A percentile compares a stretch with the other conserved stretches of the same genome.
phyloP scores from a whole-genome alignment of 2,329 filamentous ascomycete species.

The Epichloe coenophiala region DNA sequence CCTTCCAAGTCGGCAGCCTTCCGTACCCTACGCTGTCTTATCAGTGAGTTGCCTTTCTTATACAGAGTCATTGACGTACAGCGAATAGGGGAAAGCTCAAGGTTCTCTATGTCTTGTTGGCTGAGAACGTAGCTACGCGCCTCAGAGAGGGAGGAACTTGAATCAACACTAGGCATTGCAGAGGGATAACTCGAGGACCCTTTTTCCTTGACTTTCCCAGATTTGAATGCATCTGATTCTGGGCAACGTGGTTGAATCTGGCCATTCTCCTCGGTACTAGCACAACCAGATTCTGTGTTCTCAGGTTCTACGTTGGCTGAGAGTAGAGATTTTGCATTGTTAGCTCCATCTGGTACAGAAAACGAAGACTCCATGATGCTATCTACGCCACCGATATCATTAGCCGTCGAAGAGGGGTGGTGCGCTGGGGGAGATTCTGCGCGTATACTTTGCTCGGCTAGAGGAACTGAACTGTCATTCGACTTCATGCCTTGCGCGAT shows the following conservation, averaged over 20 bases:
- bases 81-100: conserved; percentile 22
- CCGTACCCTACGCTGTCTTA: conserved; percentile 11
- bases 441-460: conserved; percentile 6
- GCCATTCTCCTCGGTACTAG: not conserved
- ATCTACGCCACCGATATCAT: conserved; percentile 4
- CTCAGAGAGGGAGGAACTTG: conserved; percentile 17
- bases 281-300: not conserved
- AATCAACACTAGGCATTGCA: conserved; percentile 18
- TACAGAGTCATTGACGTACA: conserved; percentile 13
- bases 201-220: conserved; percentile 9
- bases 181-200: conserved; percentile 23
- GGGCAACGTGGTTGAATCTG: not conserved
- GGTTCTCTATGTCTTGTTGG: conserved; percentile 19
- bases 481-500: conserved; percentile 20
- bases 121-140: conserved; percentile 16
- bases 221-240: not conserved
- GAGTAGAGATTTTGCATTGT: not conserved
- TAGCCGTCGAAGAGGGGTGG: not conserved
- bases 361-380: conserved; percentile 6
- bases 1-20: conserved; percentile 8
- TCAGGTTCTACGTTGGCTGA: not conserved
- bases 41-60: not conserved
- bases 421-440: not conserved
- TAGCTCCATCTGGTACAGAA: not conserved
- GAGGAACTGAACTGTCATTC: conserved; percentile 12